phyloP scores from a whole-genome alignment of 1,284 basidiomycete species.

The Cryptococcus neoformans region DNA sequence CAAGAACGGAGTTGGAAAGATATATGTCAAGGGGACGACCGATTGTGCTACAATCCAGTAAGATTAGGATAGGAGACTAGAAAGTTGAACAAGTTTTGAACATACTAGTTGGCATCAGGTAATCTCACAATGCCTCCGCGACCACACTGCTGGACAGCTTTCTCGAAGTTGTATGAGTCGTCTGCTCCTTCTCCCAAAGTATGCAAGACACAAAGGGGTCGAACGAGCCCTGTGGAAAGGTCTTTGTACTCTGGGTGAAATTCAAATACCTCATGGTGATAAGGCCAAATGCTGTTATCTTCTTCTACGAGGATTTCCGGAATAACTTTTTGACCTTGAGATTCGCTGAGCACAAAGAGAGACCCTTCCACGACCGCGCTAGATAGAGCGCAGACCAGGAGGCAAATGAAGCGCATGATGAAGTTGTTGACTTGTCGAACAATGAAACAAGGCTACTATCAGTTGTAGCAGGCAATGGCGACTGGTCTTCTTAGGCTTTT shows the following conservation, averaged over 20 bases:
- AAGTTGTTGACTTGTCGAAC: too few relatives aligned
- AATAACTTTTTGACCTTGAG: too few relatives aligned
- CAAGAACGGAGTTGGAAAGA: slow-evolving; percentile 55
- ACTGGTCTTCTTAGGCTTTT: too few relatives aligned
- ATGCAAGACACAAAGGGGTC: slow-evolving; percentile 45
- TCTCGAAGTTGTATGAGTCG: slow-evolving; percentile 53
- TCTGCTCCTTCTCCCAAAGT: slow-evolving; percentile 52
- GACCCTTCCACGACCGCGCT: too few relatives aligned
- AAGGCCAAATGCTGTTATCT: not conserved
- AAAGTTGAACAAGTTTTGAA: not conserved
- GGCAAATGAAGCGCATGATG: too few relatives aligned
- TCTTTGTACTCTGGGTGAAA: slow-evolving; percentile 10
- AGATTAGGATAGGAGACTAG: not conserved
- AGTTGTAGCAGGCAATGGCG: too few relatives aligned
- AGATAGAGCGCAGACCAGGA: too few relatives aligned
- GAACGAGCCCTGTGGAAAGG: slow-evolving; percentile 3
- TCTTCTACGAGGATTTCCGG: too few relatives aligned
- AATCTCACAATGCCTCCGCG: slow-evolving; percentile 53
- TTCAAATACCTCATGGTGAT: not conserved
- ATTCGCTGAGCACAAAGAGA: too few relatives aligned
- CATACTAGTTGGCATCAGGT: slow-evolving; percentile 31
- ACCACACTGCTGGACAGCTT: slow-evolving; percentile 58
- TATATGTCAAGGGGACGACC: slow-evolving; percentile 27
- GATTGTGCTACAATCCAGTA: slow-evolving; percentile 13
- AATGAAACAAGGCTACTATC: too few relatives aligned